These are phyloP conservation scores for Rhizoclosmatium globosum DNA, from an alignment of 192 early-diverging fungal genomes.

Conservation along the genomic window DNA sequence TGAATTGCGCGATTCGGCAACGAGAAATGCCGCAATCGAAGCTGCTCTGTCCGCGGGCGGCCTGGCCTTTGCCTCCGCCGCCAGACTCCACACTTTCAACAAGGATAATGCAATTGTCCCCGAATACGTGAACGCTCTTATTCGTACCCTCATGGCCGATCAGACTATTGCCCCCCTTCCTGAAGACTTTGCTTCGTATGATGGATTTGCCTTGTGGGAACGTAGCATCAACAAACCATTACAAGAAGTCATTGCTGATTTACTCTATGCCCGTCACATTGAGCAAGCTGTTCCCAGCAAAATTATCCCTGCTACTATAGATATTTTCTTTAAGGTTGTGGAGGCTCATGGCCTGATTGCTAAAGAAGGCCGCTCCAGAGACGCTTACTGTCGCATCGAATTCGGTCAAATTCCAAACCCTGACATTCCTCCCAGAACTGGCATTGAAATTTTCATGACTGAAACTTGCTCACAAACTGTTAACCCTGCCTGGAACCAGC, in stretches of 20 bases:
- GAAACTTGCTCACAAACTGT: constrained; percentile 42
- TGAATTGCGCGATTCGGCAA: not conserved
- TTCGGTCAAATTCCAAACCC: constrained; percentile 45
- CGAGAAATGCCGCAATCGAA: constrained; percentile 7
- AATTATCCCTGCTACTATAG: constrained; percentile 18
- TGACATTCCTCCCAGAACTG: constrained; percentile 19
- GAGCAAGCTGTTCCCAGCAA: constrained; percentile 4
- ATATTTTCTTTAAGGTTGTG: constrained; percentile 60
- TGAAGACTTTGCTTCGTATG: constrained; percentile 52
- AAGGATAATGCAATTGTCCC: constrained; percentile 43
- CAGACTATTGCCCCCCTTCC: constrained; percentile 45
- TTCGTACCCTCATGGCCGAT: constrained; percentile 50
- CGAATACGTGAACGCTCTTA: constrained; percentile 57
- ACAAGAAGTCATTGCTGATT: constrained; percentile 52
- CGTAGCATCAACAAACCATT: constrained; percentile 31
- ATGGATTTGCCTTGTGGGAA: constrained; percentile 55
- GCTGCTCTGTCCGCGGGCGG: constrained; percentile 5
- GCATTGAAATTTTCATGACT: constrained; percentile 51
- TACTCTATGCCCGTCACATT: constrained; percentile 47
- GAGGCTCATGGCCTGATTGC: constrained; percentile 57
- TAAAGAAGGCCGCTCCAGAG: constrained; percentile 58
- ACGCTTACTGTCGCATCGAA: constrained; percentile 63
- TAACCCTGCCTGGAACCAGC: constrained; percentile 61
- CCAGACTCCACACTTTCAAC: not conserved
- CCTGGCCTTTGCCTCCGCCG: not conserved